Evolutionary conservation across 2,329 filamentous ascomycete species (phyloP).

Genomic region (Pseudohalonectria lignicola): DNA sequence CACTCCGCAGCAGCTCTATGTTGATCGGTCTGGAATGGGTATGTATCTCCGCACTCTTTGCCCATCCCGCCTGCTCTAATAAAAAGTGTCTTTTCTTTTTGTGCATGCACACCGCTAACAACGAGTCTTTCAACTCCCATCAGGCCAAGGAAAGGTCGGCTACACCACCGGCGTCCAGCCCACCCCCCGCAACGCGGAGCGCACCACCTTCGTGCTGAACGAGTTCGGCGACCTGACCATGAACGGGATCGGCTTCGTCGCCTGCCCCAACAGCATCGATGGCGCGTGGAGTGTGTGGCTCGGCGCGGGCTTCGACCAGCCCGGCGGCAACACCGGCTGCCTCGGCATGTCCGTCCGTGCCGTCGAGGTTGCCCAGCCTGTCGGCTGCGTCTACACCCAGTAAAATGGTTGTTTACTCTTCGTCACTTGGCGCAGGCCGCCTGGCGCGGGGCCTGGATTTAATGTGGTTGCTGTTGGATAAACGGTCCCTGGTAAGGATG

Average conservation of each 20-base stretch:
- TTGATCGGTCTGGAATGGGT: constrained; percentile 23
- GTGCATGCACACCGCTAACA: no score
- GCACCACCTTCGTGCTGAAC: constrained; percentile 34
- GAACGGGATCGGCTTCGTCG: constrained; percentile 29
- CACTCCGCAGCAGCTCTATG: constrained; percentile 35
- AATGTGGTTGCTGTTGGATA: no score
- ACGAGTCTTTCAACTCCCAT: no score
- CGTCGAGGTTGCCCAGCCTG: constrained; percentile 15
- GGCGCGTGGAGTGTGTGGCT: constrained; percentile 30
- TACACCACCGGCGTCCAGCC: constrained; percentile 35
- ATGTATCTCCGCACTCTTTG: no score
- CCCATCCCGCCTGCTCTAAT: no score
- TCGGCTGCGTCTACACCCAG: constrained; percentile 1
- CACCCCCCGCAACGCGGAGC: constrained; percentile 26
- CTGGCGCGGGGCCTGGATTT: no score
- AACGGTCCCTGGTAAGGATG: no score
- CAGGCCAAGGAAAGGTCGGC: constrained; percentile 31
- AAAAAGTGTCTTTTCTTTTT: no score
- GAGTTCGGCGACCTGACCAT: constrained; percentile 32
- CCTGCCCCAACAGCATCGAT: constrained; percentile 36
- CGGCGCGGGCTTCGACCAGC: constrained; percentile 16
- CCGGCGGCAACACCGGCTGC: constrained; percentile 25
- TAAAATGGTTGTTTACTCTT: no score
- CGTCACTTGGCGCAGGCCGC: no score
- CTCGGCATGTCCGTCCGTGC: constrained; percentile 21